Base-by-base conservation (phyloP, 31 red algal species). In the Endocladia muricata region DNA sequence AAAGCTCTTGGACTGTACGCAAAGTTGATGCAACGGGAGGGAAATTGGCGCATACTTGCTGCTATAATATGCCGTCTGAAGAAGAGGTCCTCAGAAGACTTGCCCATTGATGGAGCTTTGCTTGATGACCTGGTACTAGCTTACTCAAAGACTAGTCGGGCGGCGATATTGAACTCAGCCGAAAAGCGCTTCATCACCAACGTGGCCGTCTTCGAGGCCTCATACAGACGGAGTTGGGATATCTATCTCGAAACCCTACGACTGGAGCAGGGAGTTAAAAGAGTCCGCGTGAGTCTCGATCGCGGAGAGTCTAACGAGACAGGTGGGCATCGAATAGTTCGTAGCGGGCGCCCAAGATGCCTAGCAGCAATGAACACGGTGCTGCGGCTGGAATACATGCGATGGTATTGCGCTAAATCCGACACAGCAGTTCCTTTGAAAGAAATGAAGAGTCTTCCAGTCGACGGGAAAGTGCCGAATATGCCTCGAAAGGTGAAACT, bases 101-200 rank as follows among this genome's bases (percentile, higher is more conserved):
- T 89, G 36, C 85, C 77, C 8, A 78, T 90, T 8, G 78, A 90
- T 44, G 86, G 77, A 51, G 76, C 86, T n/a, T n/a, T 90, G 1
- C 13, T 90, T 36, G 86, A 90, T 61, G 77, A 90, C 36, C 70
- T 90, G 40, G 78, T 90, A 44, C 39, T 48, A 34, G 69, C 78
- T n/a, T 90, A 90, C 43, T 69, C 78, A 21, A 56, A 64, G 32
- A 82, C 70, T 38, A 60, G 58, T 23, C 86, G 72, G 36, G 40
- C 62, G 19, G 79, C 86, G 11, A 90, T 82, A 31, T 34, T 83
- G 32, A 77, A 59, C 31, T 90, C 86, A 8, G 72, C 77, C 62
- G 63, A 76, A 31, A 74, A 77, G 49, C 62, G 77, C 21, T 78
- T 90, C 41, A 44, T 90, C 23, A 77, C 78, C n/a, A 69, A 82